Base-by-base conservation (phyloP, 192 early-diverging fungal species). In the Backusella luteola region DNA sequence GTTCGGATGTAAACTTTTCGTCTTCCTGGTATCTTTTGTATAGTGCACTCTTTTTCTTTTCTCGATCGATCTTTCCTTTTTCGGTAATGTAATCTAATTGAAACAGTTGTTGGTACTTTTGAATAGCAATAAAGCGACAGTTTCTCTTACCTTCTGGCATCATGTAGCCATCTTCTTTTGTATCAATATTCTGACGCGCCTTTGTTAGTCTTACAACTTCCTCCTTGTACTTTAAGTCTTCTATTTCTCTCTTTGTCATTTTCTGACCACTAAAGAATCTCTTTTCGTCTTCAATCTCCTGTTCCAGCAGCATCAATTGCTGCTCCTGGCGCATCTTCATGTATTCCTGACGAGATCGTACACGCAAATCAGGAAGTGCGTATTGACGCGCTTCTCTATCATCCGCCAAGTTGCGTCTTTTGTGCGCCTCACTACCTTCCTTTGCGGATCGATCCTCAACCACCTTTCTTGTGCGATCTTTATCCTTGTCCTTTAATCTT, bases 31-130 rank as follows among this genome's bases (percentile, higher is more conserved):
- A 99, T 34, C 97, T 87, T 79, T 86, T 84, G 83, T 97, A 97
- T 11, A 99, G 84, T 9, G 91, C 95, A 6, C 89, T 86, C 41
- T 97, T 93, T 73, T 96, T 94, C 83, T 95, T 97, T 70, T 97
- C 96, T 44, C 94, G 93, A 80, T 99, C 96, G 56, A 99, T 91
- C 76, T 98, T 97, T 71, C 98, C 98, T 82, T 98, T 98, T 77
- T 98, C 97, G 0, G 96, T 98, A 70, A 99, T 97, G 77, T 98
- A 99, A 81, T 98, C 97, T 84, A 59, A 1, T 0, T 21, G 38
- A 4, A 70, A 66, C 86, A 15, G 85, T 82, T 84, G 83, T 19
- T 15, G 6, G 42, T 41, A 14, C 4, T 56, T 36, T n/a, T 23
- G 41, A 67, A 32, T 70, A 12, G 39, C 34, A 53, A 23, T 52